A percentile compares a stretch with the other conserved stretches of the same genome.
Evolutionary conservation across 805 yeast genomes (phyloP).

Genomic region (Wickerhamiella galacta): DNA sequence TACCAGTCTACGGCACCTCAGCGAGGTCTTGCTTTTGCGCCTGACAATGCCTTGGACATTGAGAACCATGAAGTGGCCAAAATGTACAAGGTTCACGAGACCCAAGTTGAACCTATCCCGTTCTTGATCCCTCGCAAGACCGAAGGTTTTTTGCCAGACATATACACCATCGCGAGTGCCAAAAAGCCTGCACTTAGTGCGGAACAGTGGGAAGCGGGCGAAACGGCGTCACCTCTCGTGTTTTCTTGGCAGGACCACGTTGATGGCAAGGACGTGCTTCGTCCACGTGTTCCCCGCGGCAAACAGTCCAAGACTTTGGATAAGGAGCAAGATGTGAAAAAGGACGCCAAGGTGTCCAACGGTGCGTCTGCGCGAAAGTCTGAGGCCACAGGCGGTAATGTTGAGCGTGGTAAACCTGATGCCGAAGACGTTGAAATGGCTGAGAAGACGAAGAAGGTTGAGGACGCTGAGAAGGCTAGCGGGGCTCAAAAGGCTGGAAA

Average conservation of each 20-base stretch:
- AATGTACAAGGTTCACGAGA: constrained; percentile 72
- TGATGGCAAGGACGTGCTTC: constrained; percentile 52
- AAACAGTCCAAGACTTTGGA: constrained; percentile 6
- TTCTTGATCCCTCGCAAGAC: constrained; percentile 89
- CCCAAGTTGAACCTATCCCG: constrained; percentile 73
- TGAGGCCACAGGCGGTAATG: constrained; percentile 10
- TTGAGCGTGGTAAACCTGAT: neutral
- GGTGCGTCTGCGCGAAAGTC: constrained; percentile 5
- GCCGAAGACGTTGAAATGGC: neutral
- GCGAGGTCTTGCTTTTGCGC: constrained; percentile 86
- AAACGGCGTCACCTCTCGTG: constrained; percentile 62
- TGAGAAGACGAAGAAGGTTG: neutral
- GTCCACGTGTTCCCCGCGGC: constrained; percentile 18
- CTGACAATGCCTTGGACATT: constrained; percentile 63
- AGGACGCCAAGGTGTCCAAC: constrained; percentile 1
- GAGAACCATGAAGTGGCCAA: constrained; percentile 72
- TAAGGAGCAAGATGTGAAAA: constrained; percentile 18
- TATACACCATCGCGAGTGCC: constrained; percentile 83
- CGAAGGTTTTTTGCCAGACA: constrained; percentile 82
- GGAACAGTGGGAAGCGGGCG: constrained; percentile 65
- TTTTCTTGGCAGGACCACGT: constrained; percentile 59
- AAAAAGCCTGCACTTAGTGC: constrained; percentile 62
- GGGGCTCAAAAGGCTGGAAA: constrained; percentile 7
- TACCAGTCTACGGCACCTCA: constrained; percentile 82
- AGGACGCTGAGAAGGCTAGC: neutral